These are phyloP conservation scores for Trypanosoma avium DNA, from an alignment of 208 protist genomes.

Conservation along the genomic window DNA sequence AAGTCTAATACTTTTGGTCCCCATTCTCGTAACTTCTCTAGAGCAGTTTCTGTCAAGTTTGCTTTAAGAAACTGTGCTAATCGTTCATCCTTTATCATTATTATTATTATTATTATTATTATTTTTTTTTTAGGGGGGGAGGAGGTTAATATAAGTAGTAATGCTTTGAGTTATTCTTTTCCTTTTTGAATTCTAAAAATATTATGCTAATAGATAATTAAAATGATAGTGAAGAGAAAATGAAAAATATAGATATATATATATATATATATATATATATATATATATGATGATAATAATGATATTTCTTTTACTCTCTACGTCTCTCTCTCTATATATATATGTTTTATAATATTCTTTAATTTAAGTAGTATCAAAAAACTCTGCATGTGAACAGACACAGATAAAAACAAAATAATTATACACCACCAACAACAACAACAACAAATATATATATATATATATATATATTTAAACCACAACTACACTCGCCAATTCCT, in stretches of 20 bases:
- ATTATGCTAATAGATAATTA: no score
- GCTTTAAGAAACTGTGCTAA: constrained; percentile 53
- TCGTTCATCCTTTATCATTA: not conserved
- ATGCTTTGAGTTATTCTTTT: no score
- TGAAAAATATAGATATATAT: not conserved
- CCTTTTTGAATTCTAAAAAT: no score
- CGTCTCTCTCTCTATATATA: not conserved
- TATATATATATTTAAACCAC: not conserved
- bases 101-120: not conserved
- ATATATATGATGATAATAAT: not conserved
- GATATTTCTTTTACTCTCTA: not conserved
- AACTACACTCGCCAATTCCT: constrained; percentile 4
- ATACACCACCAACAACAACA: not conserved
- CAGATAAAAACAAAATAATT: not conserved
- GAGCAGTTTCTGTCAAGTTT: constrained; percentile 39
- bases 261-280: not conserved
- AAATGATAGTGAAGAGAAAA: no score
- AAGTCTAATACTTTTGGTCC: constrained; percentile 33
- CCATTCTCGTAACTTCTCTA: constrained; percentile 32
- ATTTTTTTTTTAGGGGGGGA: not conserved
- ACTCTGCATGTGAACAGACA: no score
- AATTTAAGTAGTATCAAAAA: no score
- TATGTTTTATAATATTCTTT: no score
- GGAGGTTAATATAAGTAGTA: no score
- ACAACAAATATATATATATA: not conserved